Conservation (phyloP, 306 rosid species). For the Senna siamea region DNA sequence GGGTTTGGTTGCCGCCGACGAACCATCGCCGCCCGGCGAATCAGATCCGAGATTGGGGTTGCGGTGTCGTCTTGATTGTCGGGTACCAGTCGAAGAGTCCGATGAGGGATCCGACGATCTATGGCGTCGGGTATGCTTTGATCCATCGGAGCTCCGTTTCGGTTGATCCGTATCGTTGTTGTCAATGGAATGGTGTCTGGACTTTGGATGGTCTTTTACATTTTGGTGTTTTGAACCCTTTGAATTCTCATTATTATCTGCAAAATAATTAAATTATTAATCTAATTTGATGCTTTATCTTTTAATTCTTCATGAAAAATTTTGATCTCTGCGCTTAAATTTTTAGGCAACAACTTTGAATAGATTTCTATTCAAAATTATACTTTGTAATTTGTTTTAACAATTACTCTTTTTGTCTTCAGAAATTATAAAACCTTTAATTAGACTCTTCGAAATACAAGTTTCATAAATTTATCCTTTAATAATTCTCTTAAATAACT, state of each 20-base stretch:
- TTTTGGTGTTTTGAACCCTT: constrained; percentile 30
- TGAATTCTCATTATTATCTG: neutral
- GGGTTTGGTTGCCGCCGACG: constrained; percentile 46
- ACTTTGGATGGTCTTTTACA: constrained; percentile 35
- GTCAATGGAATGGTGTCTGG: constrained; percentile 44
- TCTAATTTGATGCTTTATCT: neutral
- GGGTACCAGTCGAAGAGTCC: constrained; percentile 44
- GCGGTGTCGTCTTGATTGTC: constrained; percentile 44
- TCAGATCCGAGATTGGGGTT: constrained; percentile 41
- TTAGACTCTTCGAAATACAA: no score
- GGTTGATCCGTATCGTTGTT: constrained; percentile 38
- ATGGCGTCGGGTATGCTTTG: constrained; percentile 53
- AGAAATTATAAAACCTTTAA: no score
- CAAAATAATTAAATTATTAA: neutral
- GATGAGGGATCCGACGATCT: constrained; percentile 44
- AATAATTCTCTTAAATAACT: no score
- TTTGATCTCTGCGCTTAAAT: no score
- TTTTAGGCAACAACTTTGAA: no score
- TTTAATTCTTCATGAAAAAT: no score
- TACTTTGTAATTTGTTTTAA: no score
- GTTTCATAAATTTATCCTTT: no score
- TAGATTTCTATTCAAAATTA: no score
- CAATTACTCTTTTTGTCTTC: no score
- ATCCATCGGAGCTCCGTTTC: constrained; percentile 34
- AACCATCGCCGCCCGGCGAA: constrained; percentile 28